Base-by-base conservation (phyloP, 192 early-diverging fungal genomes). In the Coemansia sp. region DNA sequence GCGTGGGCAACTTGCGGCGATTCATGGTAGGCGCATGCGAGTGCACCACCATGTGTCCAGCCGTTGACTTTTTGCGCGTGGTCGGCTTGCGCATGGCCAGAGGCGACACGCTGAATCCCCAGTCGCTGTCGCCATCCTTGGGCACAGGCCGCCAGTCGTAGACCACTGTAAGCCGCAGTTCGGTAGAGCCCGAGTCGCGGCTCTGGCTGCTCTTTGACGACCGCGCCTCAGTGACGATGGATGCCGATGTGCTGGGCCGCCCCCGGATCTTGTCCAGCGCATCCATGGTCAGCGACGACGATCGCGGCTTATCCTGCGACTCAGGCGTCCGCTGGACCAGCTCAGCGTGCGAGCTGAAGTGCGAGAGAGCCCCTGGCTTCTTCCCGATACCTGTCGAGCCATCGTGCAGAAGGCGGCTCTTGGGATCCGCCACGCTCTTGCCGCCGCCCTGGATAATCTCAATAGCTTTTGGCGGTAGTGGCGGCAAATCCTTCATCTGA, bases 401-500 rank as follows among this genome's bases (percentile, higher is more conserved):
- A 16, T 71, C 70, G 15, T 56, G 39, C 1, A 42, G 19, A 11
- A 70, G 53, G 38, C 48, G 23, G 43, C 39, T 15, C 54, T 48
- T 21, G 9, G 54, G 56, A 5, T 38, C 38, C 9, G 60, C 26
- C 8, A 37, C 58, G 0, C 13, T 58, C 21, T 45, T 61, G 26
- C 49, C 57, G 0, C 49, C 64, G n/a, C 61, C 61, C 65, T 67
- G 62, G 65, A 61, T 58, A 39, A 81, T 65, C 54, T 75, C 73
- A 0, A 70, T 56, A 13, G 79, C 79, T 45, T 76, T 76, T 45
- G 70, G 70, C 21, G 79, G 79, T 42, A 82, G 74, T 40, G 79
- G 79, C 71, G 79, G 79, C 21, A 82, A 48, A 50, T 82, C 79
- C 68, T 82, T 82, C 74, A 82, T 76, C 63, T 73, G 71, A 12